These are phyloP conservation scores for Chlamydomonas eustigma DNA, from an alignment of 139 green algal genomes.

Conservation along the genomic window DNA sequence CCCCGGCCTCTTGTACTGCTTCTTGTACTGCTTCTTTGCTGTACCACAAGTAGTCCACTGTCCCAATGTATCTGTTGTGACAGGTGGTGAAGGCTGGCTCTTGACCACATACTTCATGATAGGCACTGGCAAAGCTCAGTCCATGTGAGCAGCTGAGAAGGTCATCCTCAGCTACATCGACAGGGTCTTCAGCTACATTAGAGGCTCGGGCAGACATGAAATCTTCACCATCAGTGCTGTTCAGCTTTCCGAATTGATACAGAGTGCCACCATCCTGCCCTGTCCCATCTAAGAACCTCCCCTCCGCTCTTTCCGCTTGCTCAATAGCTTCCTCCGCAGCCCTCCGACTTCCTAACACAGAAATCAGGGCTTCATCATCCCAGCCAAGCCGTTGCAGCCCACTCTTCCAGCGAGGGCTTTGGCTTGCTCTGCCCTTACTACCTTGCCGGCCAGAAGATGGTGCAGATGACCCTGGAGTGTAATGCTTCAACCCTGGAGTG, in stretches of 20 bases:
- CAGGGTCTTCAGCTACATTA: no score
- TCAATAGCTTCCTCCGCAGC: neutral
- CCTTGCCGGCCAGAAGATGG: no score
- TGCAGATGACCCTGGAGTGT: no score
- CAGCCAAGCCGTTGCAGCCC: neutral
- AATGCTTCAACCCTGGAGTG: no score
- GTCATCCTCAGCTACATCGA: neutral
- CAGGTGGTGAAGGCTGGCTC: neutral
- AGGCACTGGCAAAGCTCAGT: neutral
- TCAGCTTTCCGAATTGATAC: no score
- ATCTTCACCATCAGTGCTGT: no score
- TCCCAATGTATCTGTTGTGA: neutral
- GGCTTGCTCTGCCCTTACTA: no score
- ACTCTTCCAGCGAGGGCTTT: no score
- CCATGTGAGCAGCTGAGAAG: neutral
- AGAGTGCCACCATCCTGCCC: no score
- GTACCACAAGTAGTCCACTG: neutral
- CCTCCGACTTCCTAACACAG: neutral
- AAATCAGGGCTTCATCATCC: neutral
- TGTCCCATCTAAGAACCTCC: neutral
- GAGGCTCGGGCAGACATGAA: no score
- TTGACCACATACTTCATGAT: neutral
- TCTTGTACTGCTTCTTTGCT: no score
- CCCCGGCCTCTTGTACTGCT: no score
- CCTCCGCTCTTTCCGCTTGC: neutral